A percentile compares a stretch with the other conserved stretches of the same genome.
Conservation (phyloP, 176 grass and related monocot genomes). For the Themeda triandra region DNA sequence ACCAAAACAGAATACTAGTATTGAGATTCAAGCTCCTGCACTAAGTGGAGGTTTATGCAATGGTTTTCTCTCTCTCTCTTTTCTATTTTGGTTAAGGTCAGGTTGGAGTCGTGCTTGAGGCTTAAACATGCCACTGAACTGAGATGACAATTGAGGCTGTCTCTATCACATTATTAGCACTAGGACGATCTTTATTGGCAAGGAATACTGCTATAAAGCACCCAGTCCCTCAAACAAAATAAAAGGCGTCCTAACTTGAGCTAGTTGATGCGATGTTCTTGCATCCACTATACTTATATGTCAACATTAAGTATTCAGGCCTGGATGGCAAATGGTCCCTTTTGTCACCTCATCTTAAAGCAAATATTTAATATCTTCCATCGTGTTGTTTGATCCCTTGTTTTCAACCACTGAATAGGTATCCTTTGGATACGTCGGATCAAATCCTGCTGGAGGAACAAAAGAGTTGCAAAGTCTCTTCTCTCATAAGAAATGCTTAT, state of each 20-base stretch:
- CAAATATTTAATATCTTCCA: background rate
- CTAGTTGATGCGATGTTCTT: constrained; percentile 23
- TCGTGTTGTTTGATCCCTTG: background rate
- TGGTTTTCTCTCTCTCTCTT: background rate
- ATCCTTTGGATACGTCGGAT: background rate
- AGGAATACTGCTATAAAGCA: constrained; percentile 7
- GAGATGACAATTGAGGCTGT: constrained; percentile 1
- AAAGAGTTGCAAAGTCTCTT: background rate
- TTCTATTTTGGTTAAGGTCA: background rate
- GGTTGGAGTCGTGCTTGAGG: background rate
- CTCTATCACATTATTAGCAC: background rate
- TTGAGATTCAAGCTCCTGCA: background rate
- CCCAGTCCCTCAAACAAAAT: background rate
- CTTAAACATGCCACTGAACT: background rate
- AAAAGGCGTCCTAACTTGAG: background rate
- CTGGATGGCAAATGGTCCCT: background rate
- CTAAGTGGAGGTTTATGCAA: background rate
- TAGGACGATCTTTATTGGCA: background rate
- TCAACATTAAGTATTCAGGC: background rate
- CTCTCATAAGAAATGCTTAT: background rate
- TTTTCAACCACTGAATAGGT: constrained; percentile 15
- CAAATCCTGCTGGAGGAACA: constrained; percentile 4
- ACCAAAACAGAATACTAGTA: background rate
- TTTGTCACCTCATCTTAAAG: background rate
- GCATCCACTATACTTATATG: constrained; percentile 1